Evolutionary conservation across 768 basidiomycete genomes (phyloP), one percentile per base, ranked within the genome.

Genomic region (Heimioporus sp.): DNA sequence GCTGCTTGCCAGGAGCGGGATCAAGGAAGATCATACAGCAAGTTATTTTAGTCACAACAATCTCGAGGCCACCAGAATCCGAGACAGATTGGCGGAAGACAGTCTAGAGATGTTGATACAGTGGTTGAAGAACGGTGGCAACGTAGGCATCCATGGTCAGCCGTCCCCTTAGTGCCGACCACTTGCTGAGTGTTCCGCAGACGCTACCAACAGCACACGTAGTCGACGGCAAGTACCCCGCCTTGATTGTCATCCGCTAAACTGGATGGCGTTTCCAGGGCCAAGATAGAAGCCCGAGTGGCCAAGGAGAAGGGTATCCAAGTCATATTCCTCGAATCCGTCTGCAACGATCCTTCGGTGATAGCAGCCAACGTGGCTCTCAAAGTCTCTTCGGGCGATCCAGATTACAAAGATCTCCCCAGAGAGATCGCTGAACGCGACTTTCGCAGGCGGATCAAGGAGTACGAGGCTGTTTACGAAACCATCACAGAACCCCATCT

Each of bases 351-450:
- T 70, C 94, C 95, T 1, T 85, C 81, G 2, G 81, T 96, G 56
- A 94, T 99, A 53, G 95, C 97, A 0, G 86, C 95, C 17, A 99
- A 99, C 64, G 86, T 99, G 39, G 93, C 91, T 9, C 79, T 98
- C 54, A 99, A 99, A 73, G 94, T 98, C 42, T 84, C 83, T 51
- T 93, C 91, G 2, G 97, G 97, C 17, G 97, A 99, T 73, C 97
- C 97, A 0, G 97, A 99, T 69, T 99, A 99, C 75, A 89, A 90
- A 63, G 86, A 91, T 61, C 89, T 82, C 70, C 85, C 89, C 1
- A 85, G 77, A 16, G 90, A 94, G 65, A 80, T 85, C 49, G 97
- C 97, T 28, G 85, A 93, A 67, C 76, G 74, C 21, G 97, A 99
- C 73, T 99, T 99, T 68, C 70, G 90, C 50, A 83, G 85, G 51